These are phyloP conservation scores for Aspergillus intermedius DNA, from an alignment of 2,329 filamentous ascomycete species.

Conservation along the genomic window DNA sequence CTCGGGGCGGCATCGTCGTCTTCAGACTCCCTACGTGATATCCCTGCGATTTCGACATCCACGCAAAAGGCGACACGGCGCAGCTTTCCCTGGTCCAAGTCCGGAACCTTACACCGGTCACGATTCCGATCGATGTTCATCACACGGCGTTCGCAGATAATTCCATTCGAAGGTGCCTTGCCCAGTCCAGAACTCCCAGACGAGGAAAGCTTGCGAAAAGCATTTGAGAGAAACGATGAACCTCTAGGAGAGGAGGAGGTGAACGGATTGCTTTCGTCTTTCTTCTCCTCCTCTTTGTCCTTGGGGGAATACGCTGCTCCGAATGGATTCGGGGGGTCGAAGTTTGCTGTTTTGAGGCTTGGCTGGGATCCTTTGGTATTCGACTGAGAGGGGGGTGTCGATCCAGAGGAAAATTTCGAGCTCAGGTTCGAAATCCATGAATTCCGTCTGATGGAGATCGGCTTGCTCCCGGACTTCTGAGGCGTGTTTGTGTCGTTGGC, in stretches of 20 bases:
- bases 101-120: conserved; percentile 69
- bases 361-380: conserved; percentile 24
- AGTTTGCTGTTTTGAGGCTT: conserved; percentile 27
- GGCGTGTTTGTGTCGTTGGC: conserved; percentile 4
- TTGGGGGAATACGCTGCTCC: conserved; percentile 37
- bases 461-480: conserved; percentile 23
- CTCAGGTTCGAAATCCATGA: conserved; percentile 94
- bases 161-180: conserved; percentile 54
- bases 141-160: conserved; percentile 69
- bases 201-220: conserved; percentile 75
- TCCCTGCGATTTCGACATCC: conserved; percentile 90
- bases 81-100: conserved; percentile 73
- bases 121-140: conserved; percentile 79
- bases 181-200: conserved; percentile 47
- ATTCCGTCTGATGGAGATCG: conserved; percentile 51
- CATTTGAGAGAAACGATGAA: conserved; percentile 69
- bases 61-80: conserved; percentile 91
- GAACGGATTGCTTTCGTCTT: conserved; percentile 25
- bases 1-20: conserved; percentile 37
- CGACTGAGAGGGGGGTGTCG: conserved; percentile 35
- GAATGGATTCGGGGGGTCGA: conserved; percentile 39
- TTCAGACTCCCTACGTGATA: conserved; percentile 67
- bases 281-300: conserved; percentile 39
- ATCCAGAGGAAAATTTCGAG: conserved; percentile 72
- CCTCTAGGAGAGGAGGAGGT: conserved; percentile 64